phyloP scores from a whole-genome alignment of 768 basidiomycete species.

The Lactarius quietus region DNA sequence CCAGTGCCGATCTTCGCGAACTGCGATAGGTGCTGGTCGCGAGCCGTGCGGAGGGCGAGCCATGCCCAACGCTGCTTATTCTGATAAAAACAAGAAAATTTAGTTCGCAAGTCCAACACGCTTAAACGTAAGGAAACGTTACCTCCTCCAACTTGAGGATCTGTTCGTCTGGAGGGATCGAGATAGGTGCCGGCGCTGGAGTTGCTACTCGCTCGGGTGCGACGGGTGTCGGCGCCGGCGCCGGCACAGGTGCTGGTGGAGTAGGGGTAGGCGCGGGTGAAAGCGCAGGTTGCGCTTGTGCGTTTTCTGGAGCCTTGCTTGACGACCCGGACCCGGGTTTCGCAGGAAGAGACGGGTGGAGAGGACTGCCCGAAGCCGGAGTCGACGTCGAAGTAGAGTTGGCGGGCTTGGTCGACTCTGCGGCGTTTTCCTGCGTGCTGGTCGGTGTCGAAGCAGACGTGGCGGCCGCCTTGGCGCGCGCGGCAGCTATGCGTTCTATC shows the following conservation, averaged over 20 bases:
- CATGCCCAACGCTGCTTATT: constrained; percentile 76
- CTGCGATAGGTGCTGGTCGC: constrained; percentile 67
- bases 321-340: constrained; percentile 52
- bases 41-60: constrained; percentile 74
- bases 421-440: constrained; percentile 26
- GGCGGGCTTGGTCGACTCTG: constrained; percentile 3
- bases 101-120: not conserved
- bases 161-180: constrained; percentile 43
- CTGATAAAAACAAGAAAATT: constrained; percentile 37
- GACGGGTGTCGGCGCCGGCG: constrained; percentile 2
- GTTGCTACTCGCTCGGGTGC: constrained; percentile 30
- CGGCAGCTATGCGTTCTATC: constrained; percentile 38
- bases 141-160: constrained; percentile 64
- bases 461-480: constrained; percentile 42
- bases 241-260: not conserved
- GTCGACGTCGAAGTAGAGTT: constrained; percentile 30
- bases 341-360: constrained; percentile 42
- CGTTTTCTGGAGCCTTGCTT: constrained; percentile 27
- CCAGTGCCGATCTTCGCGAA: constrained; percentile 83
- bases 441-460: constrained; percentile 25
- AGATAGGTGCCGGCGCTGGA: constrained; percentile 32
- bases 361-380: constrained; percentile 24
- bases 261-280: constrained; percentile 5
- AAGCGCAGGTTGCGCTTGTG: constrained; percentile 34
- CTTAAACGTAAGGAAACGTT: constrained; percentile 21